These are phyloP conservation scores for Posidonia oceanica DNA, from an alignment of 116 monocot genomes.

Conservation along the genomic window DNA sequence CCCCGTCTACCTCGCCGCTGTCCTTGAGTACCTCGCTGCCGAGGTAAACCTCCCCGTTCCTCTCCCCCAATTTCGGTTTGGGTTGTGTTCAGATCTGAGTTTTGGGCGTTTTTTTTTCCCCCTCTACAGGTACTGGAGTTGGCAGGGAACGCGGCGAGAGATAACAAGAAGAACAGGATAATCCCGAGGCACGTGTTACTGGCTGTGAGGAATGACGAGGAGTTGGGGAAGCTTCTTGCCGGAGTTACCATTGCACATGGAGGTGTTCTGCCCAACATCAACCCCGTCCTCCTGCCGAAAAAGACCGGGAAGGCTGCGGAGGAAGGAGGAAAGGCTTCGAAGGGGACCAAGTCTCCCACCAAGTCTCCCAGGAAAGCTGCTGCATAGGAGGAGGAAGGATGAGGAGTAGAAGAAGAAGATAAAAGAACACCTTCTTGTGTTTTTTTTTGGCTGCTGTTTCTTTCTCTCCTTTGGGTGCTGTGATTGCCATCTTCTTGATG, in stretches of 20 bases:
- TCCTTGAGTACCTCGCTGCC: slow-evolving; percentile 45
- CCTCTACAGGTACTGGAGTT: slow-evolving; percentile 17
- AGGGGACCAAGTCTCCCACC: too few species aligned
- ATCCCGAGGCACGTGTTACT: slow-evolving; percentile 28
- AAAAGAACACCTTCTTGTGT: too few species aligned
- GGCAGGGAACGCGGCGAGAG: slow-evolving; percentile 34
- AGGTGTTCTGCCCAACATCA: slow-evolving; percentile 37
- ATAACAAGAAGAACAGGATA: slow-evolving; percentile 43
- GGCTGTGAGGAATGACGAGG: slow-evolving; percentile 35
- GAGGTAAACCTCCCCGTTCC: slow-evolving; percentile 6
- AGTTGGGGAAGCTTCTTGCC: slow-evolving; percentile 25
- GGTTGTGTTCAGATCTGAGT: too few species aligned
- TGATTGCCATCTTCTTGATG: too few species aligned
- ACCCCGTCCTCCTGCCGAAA: slow-evolving; percentile 31
- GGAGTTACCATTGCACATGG: slow-evolving; percentile 40
- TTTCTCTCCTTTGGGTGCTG: too few species aligned
- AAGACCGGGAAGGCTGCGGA: slow-evolving; percentile 10
- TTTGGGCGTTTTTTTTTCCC: too few species aligned
- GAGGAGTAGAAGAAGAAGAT: too few species aligned
- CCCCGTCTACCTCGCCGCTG: slow-evolving; percentile 67
- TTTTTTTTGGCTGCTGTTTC: too few species aligned
- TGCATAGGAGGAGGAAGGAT: too few species aligned
- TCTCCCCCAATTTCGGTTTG: too few species aligned
- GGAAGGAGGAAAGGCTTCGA: too few species aligned
- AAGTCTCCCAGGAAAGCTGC: too few species aligned